phyloP scores from a whole-genome alignment of 768 basidiomycete genomes.

The Nidularia sp. region DNA sequence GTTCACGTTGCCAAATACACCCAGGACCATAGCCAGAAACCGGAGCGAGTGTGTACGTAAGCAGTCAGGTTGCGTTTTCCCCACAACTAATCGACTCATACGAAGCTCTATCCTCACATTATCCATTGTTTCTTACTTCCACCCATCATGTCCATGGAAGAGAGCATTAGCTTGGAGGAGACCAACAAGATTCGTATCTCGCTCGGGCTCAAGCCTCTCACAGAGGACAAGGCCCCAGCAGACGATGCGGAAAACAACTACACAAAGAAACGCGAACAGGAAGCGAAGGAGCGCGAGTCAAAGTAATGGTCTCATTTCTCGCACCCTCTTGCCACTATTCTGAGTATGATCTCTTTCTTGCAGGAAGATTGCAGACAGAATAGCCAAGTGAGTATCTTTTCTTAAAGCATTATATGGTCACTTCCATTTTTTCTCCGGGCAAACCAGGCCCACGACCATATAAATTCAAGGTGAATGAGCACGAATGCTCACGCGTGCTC shows the following conservation, averaged over 20 bases:
- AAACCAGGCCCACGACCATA: conserved; percentile 26
- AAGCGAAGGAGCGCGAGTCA: conserved; percentile 66
- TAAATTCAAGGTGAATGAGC: conserved; percentile 18
- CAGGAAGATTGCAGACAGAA: conserved; percentile 68
- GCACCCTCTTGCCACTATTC: conserved; percentile 11
- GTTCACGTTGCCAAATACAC: background rate
- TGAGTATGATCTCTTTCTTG: conserved; percentile 10
- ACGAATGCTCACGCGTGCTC: conserved; percentile 40
- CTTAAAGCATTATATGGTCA: conserved; percentile 24
- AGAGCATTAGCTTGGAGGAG: conserved; percentile 89
- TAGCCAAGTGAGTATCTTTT: conserved; percentile 82
- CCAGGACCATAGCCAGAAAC: background rate
- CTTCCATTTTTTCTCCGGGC: conserved; percentile 43
- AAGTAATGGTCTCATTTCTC: conserved; percentile 46
- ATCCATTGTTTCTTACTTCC: conserved; percentile 4
- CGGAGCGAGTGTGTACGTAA: background rate
- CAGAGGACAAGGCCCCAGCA: conserved; percentile 71
- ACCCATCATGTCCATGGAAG: conserved; percentile 65
- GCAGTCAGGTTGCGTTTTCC: background rate
- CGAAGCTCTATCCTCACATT: conserved; percentile 1
- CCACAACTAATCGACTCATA: background rate
- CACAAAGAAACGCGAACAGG: conserved; percentile 62
- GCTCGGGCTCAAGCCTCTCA: conserved; percentile 90
- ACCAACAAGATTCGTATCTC: conserved; percentile 95
- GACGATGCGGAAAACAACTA: conserved; percentile 86